Conservation (phyloP, 2,329 filamentous ascomycete genomes). For the Hymenotorrendiella dingleyae region DNA sequence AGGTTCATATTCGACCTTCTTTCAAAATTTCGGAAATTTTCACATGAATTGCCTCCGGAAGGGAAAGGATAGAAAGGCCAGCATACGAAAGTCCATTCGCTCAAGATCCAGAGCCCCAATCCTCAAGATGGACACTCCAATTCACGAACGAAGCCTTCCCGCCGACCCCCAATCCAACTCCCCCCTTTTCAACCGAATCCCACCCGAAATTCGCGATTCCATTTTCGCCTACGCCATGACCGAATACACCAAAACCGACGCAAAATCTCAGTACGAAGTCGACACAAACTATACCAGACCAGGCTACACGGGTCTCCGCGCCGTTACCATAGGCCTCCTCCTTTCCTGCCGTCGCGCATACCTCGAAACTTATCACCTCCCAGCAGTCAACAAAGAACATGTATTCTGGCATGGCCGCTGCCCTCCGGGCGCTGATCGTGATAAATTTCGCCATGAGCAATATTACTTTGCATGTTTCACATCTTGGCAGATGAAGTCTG, state of each 20-base stretch:
- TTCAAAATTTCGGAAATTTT: too few species aligned
- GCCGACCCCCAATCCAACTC: conserved; percentile 16
- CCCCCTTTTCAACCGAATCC: conserved; percentile 18
- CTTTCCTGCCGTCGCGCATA: conserved; percentile 20
- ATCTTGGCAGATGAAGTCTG: conserved; percentile 1
- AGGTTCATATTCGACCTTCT: too few species aligned
- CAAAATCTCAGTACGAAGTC: neutral
- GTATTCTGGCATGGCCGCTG: conserved; percentile 18
- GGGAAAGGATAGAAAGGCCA: too few species aligned
- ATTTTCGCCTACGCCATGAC: conserved; percentile 18
- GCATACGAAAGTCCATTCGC: too few species aligned
- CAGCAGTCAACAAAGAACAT: conserved; percentile 13
- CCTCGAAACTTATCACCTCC: conserved; percentile 22
- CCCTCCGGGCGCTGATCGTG: neutral
- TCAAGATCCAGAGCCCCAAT: neutral
- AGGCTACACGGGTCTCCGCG: conserved; percentile 10
- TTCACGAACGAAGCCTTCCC: conserved; percentile 5
- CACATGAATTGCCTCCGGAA: too few species aligned
- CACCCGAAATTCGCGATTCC: conserved; percentile 18
- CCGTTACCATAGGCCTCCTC: conserved; percentile 16
- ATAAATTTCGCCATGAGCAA: neutral
- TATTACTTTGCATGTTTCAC: neutral
- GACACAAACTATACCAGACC: conserved; percentile 18
- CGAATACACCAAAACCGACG: conserved; percentile 12
- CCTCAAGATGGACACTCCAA: neutral